These are phyloP conservation scores for Geotrichum bryndzae DNA, from an alignment of 1,139 yeast species.

Conservation along the genomic window DNA sequence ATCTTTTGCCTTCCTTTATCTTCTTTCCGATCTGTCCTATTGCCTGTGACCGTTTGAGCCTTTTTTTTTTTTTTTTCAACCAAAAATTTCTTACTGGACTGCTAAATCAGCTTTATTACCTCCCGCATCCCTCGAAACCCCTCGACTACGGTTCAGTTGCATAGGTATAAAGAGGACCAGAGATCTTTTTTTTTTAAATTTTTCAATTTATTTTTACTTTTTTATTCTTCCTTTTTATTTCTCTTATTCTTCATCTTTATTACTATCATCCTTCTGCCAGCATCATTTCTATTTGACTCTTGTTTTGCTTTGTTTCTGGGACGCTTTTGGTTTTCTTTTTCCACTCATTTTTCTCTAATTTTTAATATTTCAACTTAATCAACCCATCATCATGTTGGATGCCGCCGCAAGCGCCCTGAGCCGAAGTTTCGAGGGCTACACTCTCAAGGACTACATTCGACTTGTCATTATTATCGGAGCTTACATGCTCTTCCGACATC, in stretches of 20 bases:
- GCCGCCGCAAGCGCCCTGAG: slow-evolving; percentile 3
- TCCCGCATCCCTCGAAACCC: not conserved
- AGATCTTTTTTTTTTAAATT: not conserved
- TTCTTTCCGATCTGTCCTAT: not conserved
- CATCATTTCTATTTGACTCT: not conserved
- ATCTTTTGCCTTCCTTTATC: not conserved
- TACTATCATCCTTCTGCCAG: not conserved
- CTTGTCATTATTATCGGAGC: slow-evolving; percentile 17
- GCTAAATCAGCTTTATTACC: not conserved
- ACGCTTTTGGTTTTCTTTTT: not conserved
- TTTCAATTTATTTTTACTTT: not conserved
- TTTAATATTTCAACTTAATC: not conserved
- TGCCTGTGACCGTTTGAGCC: not conserved
- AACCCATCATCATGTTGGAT: slow-evolving; percentile 10
- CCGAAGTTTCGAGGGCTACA: slow-evolving; percentile 14
- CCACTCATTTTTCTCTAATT: not conserved
- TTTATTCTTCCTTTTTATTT: not conserved
- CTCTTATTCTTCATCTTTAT: not conserved
- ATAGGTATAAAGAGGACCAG: not conserved
- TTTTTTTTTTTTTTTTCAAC: not conserved
- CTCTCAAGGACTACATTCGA: slow-evolving; percentile 16
- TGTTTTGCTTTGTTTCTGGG: not conserved
- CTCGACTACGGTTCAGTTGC: not conserved
- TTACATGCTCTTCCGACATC: slow-evolving; percentile 15
- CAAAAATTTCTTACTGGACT: not conserved